Evolutionary conservation across 2,329 filamentous ascomycete genomes (phyloP), one percentile per base, ranked within the genome.

Genomic region (Cytospora schulzeri): DNA sequence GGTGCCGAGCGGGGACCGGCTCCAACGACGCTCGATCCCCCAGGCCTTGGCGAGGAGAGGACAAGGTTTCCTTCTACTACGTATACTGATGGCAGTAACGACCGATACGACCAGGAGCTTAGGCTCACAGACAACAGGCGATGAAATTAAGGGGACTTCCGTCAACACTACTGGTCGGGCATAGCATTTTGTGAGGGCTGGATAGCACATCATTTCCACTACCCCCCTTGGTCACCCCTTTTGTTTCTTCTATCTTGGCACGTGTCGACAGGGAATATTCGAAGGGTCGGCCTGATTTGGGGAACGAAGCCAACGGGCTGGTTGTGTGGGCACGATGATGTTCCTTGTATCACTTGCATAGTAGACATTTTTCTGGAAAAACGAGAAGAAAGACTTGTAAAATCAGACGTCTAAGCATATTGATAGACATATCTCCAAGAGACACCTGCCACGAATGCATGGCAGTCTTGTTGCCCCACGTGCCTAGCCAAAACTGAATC

Each of bases 61-160:
- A 66, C 69, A 4, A 62, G 70, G 28, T 61, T 41, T 6, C 45
- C 38, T 31, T 4, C 48, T 9, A 68, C 70, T 19, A 71, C 29
- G 29, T 9, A 9, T 31, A 31, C 29, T 31, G 29, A 74, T 8
- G 67, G 65, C 12, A 69, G 68, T 28, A 65, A 68, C 12, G 73
- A 74, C 15, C 75, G 76, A 38, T 55, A 61, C 51, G 51, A 55
- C 55, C 41, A 61, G 54, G 59, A 35, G 55, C 59, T 61, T 5
- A n/a, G 14, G 38, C 38, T 45, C 8, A n/a, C 38, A 26, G 59
- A 14, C 38, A 61, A 61, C n/a, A 24, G 38, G 55, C 52, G n/a
- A 50, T 29, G 51, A 54, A 31, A 48, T 33, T 35, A 53, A 61
- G 26, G 22, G 26, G 48, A 14, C 6, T 51, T 48, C 29, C 17